Base-by-base conservation (phyloP, 805 yeast genomes). In the Kuraishia hungarica region DNA sequence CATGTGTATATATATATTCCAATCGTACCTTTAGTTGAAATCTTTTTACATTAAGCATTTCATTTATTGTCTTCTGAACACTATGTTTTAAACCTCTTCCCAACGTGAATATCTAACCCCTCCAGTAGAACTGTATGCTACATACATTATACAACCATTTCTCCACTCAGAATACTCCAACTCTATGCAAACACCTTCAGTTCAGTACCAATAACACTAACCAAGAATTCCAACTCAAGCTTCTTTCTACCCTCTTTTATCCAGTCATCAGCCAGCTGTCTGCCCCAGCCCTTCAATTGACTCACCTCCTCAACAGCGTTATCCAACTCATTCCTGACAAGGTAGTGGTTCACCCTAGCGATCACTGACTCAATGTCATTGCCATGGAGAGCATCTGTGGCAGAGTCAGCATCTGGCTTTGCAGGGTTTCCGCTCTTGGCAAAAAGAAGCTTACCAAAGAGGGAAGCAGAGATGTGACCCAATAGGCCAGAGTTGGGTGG, bases 401-500 rank as follows among this genome's bases (percentile, higher is more conserved):
- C 10, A 10, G 43, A 35, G 70, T 54, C 53, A 39, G 59, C 57
- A 26, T 74, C 71, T 7, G 66, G 57, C 52, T 54, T 29, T 7
- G 29, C 65, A 17, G 96, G 91, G 56, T 82, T 72, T 50, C 98
- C 98, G 58, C 80, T 75, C 67, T 91, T 94, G 28, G 87, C 77
- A 63, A 89, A 78, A 64, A 93, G 78, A 58, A 92, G 77, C 62
- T 80, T 81, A 39, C 96, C 86, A 67, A 92, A 87, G 8, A 90
- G 55, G 60, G 79, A 76, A 19, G 98, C 92, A 6, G 96, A 80
- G 49, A 91, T 69, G 70, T 94, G 97, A 29, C 97, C 98, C 62
- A 93, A 80, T 54, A 94, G 80, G 65, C 99, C 99, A 24, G 99
- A 96, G 65, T 93, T 89, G 62, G 96, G 96, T 55, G 98, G 97